Base-by-base conservation (phyloP, 768 basidiomycete species). In the Hortiboletus campestris region DNA sequence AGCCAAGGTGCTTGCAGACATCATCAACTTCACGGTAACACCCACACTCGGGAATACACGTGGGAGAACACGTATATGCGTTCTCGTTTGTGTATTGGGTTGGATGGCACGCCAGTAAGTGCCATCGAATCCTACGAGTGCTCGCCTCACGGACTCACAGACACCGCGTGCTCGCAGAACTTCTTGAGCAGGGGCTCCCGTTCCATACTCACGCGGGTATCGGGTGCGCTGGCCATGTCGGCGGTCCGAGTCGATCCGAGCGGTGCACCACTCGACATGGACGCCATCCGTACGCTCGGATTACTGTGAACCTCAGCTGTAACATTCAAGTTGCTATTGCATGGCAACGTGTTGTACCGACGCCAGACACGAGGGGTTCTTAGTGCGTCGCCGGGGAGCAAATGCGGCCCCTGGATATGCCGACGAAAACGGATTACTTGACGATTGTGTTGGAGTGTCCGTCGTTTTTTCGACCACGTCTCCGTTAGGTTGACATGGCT, bases 251-350 rank as follows among this genome's bases (percentile, higher is more conserved):
- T 25, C 25, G 51, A 63, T 49, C 46, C 60, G 38, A 53, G 53
- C 11, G 63, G 61, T 46, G 56, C 62, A 16, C 54, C 65, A 4
- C 55, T 80, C 13, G 87, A 88, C 44, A 63, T 79, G 43, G 88
- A 89, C 46, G 72, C 82, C 1, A 72, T 85, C 62, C 83, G 84
- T 12, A 75, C 80, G 0, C 75, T 87, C 2, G 88, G 90, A 2
- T 65, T n/a, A n/a, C n/a, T n/a, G n/a, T 88, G 20, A 94, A 93
- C 63, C 94, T 96, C 0, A 84, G 82, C 71, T 98, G 46, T 93
- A 94, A 65, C 93, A 95, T 66, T 88, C 96, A 0, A 94, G 94
- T 10, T 94, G 87, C 69, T 97, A 95, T 66, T 97, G 92, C 72
- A 84, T 89, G 74, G 91, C 94, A 0, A 96, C 91, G 0, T 78